A percentile compares a stretch with the other conserved stretches of the same genome.
These are phyloP conservation scores for Acephala macrosclerotiorum DNA, from an alignment of 2,329 filamentous ascomycete genomes.

Conservation along the genomic window DNA sequence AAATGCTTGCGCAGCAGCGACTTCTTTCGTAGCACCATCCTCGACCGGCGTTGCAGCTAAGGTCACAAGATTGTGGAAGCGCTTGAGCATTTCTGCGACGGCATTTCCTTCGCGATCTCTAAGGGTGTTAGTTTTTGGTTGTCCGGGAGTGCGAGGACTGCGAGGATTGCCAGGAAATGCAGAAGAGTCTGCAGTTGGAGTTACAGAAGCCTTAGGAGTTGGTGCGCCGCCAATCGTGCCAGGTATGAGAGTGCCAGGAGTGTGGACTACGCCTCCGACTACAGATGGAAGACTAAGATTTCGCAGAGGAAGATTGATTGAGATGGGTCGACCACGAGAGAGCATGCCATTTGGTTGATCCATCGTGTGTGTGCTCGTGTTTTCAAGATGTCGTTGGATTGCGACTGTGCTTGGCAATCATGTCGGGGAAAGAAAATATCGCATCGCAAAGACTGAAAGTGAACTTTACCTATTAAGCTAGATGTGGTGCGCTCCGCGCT, in stretches of 20 bases:
- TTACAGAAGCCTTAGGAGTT: background rate
- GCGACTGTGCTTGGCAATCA: background rate
- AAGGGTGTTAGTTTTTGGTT: slow-evolving; percentile 25
- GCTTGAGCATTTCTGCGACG: slow-evolving; percentile 54
- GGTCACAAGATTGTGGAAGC: slow-evolving; percentile 52
- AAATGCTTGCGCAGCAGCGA: slow-evolving; percentile 42
- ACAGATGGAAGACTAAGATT: background rate
- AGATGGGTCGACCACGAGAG: background rate
- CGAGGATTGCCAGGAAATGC: background rate
- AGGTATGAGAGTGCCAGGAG: no score
- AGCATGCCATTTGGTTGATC: background rate
- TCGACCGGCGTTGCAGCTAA: slow-evolving; percentile 37
- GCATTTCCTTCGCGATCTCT: slow-evolving; percentile 55
- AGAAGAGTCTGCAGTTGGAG: background rate
- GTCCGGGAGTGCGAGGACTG: background rate
- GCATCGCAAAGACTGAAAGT: slow-evolving; percentile 5
- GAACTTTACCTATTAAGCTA: slow-evolving; percentile 40
- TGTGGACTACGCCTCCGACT: background rate
- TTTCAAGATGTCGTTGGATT: background rate
- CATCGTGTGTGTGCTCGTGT: background rate
- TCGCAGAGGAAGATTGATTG: background rate
- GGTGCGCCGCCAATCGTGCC: no score
- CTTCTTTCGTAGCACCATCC: slow-evolving; percentile 41
- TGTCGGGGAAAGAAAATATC: slow-evolving; percentile 3
- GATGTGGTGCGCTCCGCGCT: slow-evolving; percentile 37